A percentile compares a stretch with the other conserved stretches of the same genome.
Evolutionary conservation across 2,329 filamentous ascomycete genomes (phyloP).

Genomic region (Thermoascus crustaceus): DNA sequence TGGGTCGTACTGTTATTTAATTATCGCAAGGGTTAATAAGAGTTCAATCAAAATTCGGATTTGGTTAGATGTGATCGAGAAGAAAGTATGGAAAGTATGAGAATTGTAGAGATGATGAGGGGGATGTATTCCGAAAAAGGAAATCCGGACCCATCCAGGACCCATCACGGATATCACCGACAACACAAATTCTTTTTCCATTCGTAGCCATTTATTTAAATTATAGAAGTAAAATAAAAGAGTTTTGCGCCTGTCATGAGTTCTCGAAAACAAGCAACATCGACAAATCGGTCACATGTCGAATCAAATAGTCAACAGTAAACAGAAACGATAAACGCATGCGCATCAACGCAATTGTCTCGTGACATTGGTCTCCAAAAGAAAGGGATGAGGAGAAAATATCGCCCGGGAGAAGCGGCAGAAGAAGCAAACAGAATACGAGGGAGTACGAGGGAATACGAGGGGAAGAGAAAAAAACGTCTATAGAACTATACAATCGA

Average conservation of each 20-base stretch:
- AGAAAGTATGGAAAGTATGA: background rate
- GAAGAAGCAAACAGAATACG: too few relatives aligned
- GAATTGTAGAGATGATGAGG: background rate
- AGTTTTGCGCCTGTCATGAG: background rate
- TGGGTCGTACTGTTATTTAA: conserved; percentile 22
- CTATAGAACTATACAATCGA: background rate
- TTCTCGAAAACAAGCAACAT: background rate
- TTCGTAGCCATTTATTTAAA: too few relatives aligned
- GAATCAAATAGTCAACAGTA: background rate
- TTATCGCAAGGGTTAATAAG: background rate
- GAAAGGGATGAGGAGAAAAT: too few relatives aligned
- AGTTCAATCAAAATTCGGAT: background rate
- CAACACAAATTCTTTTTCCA: background rate
- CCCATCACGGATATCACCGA: background rate
- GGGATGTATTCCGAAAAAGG: background rate
- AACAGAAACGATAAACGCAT: background rate
- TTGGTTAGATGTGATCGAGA: background rate
- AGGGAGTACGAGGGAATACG: background rate
- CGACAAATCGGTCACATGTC: background rate
- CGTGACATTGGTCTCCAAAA: too few relatives aligned
- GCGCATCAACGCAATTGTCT: too few relatives aligned
- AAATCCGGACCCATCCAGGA: background rate
- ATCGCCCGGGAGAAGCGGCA: too few relatives aligned
- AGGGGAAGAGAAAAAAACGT: background rate
- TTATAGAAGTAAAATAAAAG: too few relatives aligned